Base-by-base conservation (phyloP, 179 eudicot species). In the Drosera spatulata region DNA sequence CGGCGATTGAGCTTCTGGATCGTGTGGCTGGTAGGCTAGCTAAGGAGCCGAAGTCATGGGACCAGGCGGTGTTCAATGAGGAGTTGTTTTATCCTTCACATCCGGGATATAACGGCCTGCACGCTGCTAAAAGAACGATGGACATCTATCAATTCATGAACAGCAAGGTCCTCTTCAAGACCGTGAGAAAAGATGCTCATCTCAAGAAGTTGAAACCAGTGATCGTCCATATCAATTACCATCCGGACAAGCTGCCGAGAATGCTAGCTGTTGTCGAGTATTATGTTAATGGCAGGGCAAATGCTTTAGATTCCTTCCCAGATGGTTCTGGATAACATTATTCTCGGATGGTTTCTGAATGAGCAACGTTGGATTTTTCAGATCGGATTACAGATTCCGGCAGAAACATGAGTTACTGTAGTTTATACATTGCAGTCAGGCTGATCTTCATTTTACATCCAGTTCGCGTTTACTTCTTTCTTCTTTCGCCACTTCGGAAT, bases 1-100 rank as follows among this genome's bases (percentile, higher is more conserved):
- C 99, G 43, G 73, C 99, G 2, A 86, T 93, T 62, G 99, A 93
- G 77, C 90, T 93, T 45, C 66, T 93, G 69, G 99, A 93, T 64
- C 84, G 96, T 3, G 91, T 93, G 43, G 82, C 95, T 63, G 80
- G 70, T 60, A 75, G 95, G 80, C 88, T 93, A 46, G 66, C 94
- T 8, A 61, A 58, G 11, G 76, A 73, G 55, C 68, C 75, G 15
- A 65, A 67, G 0, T 67, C 83, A 8, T 22, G 33, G 33, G 33
- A 22, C 33, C 33, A 22, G 33, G 33, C 33, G 33, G 33, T 22
- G 33, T 22, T 93, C 96, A 89, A 93, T 7, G 99, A 89, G 73
- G 95, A 80, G 70, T 85, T 93, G 45, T 86, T 64, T 66, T 93
- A 50, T 60, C 93, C 96, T 52, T 89, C 99, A 2, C 88, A 86